Evolutionary conservation across 495 filamentous ascomycete genomes (phyloP).

Genomic region (Neurospora tetraspora): DNA sequence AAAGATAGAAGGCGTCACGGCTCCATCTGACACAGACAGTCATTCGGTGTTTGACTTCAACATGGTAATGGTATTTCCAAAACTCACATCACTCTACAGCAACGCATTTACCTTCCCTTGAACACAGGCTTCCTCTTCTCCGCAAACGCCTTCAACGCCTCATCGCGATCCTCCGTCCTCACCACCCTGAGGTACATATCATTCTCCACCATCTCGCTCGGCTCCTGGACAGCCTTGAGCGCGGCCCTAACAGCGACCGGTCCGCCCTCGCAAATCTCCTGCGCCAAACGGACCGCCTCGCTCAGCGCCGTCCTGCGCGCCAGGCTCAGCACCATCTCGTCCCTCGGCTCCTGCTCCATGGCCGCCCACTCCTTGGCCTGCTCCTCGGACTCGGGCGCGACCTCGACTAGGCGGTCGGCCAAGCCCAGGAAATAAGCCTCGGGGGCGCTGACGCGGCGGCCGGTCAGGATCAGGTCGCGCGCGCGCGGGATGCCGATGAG

Average conservation of each 20-base stretch:
- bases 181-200: constrained; percentile 70
- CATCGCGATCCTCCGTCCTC: constrained; percentile 71
- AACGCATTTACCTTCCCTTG: constrained; percentile 43
- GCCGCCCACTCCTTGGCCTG: constrained; percentile 25
- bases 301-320: constrained; percentile 56
- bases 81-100: neutral
- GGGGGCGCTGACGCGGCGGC: constrained; percentile 61
- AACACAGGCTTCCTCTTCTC: constrained; percentile 89
- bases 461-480: constrained; percentile 77
- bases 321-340: constrained; percentile 20
- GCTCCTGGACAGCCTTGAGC: constrained; percentile 57
- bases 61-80: neutral
- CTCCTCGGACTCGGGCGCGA: constrained; percentile 48
- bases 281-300: constrained; percentile 66
- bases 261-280: constrained; percentile 77
- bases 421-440: constrained; percentile 82
- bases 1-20: too few species aligned
- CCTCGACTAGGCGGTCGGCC: constrained; percentile 71
- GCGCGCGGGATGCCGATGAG: constrained; percentile 69
- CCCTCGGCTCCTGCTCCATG: constrained; percentile 26
- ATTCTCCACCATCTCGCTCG: constrained; percentile 61
- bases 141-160: constrained; percentile 76
- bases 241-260: constrained; percentile 70
- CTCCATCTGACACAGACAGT: neutral
- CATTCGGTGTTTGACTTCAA: neutral